Percentiles rank a stretch among this genome's conserved stretches.
Conservation (phyloP, 108 stramenopile species). For the Phaeodactylum tricornutum region DNA sequence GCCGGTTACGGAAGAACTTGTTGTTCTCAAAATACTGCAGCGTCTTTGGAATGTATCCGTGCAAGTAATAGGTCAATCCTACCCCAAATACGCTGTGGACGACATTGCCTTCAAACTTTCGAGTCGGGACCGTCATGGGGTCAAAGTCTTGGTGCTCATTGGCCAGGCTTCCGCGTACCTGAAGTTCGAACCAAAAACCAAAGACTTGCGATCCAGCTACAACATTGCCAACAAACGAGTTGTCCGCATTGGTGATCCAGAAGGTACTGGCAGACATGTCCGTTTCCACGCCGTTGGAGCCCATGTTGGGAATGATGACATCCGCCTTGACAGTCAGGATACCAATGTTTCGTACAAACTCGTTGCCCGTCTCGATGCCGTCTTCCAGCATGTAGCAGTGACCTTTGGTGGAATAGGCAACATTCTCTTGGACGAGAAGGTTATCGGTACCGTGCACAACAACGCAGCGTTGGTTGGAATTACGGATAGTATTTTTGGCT, state of each 20-base stretch:
- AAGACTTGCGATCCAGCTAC: conserved; percentile 17
- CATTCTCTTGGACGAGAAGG: conserved; percentile 13
- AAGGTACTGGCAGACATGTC: conserved; percentile 1
- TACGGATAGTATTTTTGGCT: conserved; percentile 14
- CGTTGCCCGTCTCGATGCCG: conserved; percentile 12
- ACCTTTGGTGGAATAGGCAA: conserved; percentile 18
- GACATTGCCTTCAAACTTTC: conserved; percentile 1
- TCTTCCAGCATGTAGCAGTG: conserved; percentile 21
- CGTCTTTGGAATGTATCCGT: not conserved
- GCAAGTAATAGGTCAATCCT: not conserved
- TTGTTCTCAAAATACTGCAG: not conserved
- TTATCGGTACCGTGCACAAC: conserved; percentile 32
- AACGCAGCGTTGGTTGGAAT: conserved; percentile 20
- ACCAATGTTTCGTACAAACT: conserved; percentile 10
- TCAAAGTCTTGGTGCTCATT: not conserved
- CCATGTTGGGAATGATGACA: not conserved
- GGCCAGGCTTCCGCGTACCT: conserved; percentile 1
- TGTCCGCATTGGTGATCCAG: conserved; percentile 29
- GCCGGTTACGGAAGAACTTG: not conserved
- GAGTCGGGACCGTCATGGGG: not conserved
- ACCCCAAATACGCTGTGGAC: not conserved
- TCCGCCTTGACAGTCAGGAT: not conserved
- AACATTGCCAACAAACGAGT: conserved; percentile 22
- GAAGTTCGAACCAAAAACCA: conserved; percentile 19
- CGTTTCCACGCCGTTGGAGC: not conserved